Percentiles rank a stretch among this genome's conserved stretches.
Conservation (phyloP, 1,139 yeast genomes). For the Saccharomycopsis hybrid region DNA sequence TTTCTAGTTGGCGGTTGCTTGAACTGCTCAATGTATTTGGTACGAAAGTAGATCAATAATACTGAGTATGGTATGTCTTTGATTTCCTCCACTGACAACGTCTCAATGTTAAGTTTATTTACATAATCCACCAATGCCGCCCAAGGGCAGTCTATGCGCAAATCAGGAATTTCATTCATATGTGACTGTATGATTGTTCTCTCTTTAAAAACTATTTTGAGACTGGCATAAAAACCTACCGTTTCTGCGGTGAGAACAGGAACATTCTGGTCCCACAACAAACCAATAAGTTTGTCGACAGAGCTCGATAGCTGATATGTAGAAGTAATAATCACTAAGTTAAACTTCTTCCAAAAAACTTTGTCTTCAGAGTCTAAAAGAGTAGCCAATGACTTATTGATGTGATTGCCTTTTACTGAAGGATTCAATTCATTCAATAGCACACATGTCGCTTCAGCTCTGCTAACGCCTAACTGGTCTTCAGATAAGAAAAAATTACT, state of each 20-base stretch:
- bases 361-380: constrained; percentile 15
- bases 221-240: constrained; percentile 63
- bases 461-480: constrained; percentile 38
- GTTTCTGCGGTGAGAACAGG: constrained; percentile 51
- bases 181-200: constrained; percentile 73
- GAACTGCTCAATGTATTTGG: neutral
- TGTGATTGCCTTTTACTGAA: constrained; percentile 43
- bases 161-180: constrained; percentile 56
- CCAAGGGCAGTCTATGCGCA: constrained; percentile 76
- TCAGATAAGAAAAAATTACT: constrained; percentile 57
- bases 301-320: constrained; percentile 17
- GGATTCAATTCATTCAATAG: constrained; percentile 53
- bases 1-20: constrained; percentile 28
- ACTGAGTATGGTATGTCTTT: constrained; percentile 73
- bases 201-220: constrained; percentile 46
- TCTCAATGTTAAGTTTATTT: constrained; percentile 43
- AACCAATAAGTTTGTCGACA: constrained; percentile 30
- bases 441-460: constrained; percentile 35
- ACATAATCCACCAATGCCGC: constrained; percentile 50
- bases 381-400: constrained; percentile 26
- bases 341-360: constrained; percentile 45
- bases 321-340: constrained; percentile 48
- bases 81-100: constrained; percentile 44
- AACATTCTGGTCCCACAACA: constrained; percentile 38
- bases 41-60: constrained; percentile 7